Conservation (phyloP, 768 basidiomycete species). For the Pisolithus microcarpus region DNA sequence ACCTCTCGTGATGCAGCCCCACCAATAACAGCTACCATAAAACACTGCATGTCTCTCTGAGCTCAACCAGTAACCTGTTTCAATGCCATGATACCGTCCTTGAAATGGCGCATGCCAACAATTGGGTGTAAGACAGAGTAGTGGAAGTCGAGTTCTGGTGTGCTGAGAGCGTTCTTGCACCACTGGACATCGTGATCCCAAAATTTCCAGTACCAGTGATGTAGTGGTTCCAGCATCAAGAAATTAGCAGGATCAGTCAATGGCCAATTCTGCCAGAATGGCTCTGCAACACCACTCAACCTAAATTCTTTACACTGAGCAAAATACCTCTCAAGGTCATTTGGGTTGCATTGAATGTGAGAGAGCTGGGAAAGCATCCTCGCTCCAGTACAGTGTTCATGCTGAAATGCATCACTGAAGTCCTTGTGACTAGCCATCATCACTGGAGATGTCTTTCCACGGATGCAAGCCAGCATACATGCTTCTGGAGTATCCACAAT, state of each 20-base stretch:
- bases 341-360: slow-evolving; percentile 1
- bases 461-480: slow-evolving; percentile 23
- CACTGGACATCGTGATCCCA: slow-evolving; percentile 38
- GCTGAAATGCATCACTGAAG: slow-evolving; percentile 25
- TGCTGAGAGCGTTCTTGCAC: too few species aligned
- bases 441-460: slow-evolving; percentile 24
- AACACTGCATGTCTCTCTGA: too few species aligned
- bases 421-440: slow-evolving; percentile 25
- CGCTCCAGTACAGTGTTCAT: slow-evolving; percentile 16
- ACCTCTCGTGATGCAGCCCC: too few species aligned
- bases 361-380: slow-evolving; percentile 15
- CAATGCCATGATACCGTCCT: too few species aligned
- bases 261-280: slow-evolving; percentile 34
- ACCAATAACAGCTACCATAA: too few species aligned
- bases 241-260: slow-evolving; percentile 27
- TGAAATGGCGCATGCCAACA: too few species aligned
- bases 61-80: too few species aligned
- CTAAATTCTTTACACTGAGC: too few species aligned
- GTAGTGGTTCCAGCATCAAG: slow-evolving; percentile 32
- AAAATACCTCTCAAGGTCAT: background rate
- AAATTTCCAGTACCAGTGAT: slow-evolving; percentile 31
- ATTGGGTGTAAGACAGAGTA: too few species aligned
- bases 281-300: slow-evolving; percentile 10
- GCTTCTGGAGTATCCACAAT: slow-evolving; percentile 30
- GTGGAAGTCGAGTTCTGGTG: too few species aligned